Base-by-base conservation (phyloP, 805 yeast species). In the Candida chauliodis region DNA sequence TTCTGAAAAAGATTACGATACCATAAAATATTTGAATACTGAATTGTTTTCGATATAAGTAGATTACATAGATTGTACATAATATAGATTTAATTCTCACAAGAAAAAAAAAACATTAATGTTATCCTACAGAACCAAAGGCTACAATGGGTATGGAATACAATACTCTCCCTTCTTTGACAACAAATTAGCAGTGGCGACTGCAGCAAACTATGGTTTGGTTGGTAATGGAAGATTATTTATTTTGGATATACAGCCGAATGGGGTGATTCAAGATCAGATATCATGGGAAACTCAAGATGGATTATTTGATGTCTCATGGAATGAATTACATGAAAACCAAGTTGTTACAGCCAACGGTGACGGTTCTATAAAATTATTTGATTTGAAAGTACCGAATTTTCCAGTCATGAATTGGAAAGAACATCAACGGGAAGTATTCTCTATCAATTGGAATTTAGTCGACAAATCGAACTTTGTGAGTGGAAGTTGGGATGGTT, bases 91-190 rank as follows among this genome's bases (percentile, higher is more conserved):
- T n/a, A 8, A 13, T 6, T 33, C 30, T 24, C 36, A 33, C n/a
- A 22, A 33, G 20, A 16, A 13, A 18, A 18, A 21, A 7, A 26
- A 35, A 18, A 36, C 17, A 36, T 28, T n/a, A 19, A 86, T 89
- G 96, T 70, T 87, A 14, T 67, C 81, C 2, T 88, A 70, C 56
- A 69, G 85, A 48, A 86, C 95, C 18, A 62, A 67, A 13, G 95
- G 96, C 0, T 88, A 76, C 60, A 84, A 88, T 54, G 97, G 97
- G 11, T 87, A 87, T 55, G 81, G 83, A 0, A 84, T 89, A 11
- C 83, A 82, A 51, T 93, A 91, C 65, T 88, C 96, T 0, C 97
- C 98, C 1, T 91, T 80, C 52, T 85, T 79, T 50, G 98, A 91
- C 59, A 86, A 84, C 63, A 84, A 86, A 52, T 53, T 91, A 16